Evolutionary conservation across 2,329 filamentous ascomycete genomes (phyloP).

Genomic region (Graphilbum ipis-grandicollis): DNA sequence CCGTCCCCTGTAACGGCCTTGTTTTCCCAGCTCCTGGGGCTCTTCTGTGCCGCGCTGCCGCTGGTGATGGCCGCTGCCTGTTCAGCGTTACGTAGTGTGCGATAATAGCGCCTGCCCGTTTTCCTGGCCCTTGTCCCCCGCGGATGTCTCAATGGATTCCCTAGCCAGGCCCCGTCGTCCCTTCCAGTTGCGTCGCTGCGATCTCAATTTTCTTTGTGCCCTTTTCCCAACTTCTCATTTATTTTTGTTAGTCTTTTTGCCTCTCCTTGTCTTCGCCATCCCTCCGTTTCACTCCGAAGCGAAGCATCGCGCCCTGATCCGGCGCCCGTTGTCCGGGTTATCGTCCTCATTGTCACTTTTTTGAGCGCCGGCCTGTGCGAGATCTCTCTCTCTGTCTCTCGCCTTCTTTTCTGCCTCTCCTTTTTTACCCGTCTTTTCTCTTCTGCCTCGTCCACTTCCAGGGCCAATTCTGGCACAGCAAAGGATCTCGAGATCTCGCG

Average conservation of each 20-base stretch:
- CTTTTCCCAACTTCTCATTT: neutral
- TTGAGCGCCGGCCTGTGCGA: neutral
- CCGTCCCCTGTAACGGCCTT: too few species aligned
- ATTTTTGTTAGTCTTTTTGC: neutral
- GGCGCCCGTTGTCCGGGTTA: neutral
- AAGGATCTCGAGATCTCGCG: constrained; percentile 21
- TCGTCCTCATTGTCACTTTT: neutral
- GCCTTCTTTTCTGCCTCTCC: neutral
- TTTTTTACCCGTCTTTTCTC: neutral
- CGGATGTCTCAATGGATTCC: neutral
- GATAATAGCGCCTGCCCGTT: too few species aligned
- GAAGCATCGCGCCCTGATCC: neutral
- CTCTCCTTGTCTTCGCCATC: neutral
- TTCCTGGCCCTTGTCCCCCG: neutral
- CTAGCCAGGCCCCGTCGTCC: neutral
- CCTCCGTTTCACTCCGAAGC: neutral
- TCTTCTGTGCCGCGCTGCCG: too few species aligned
- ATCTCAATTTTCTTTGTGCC: neutral
- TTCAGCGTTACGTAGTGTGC: too few species aligned
- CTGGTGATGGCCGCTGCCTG: too few species aligned
- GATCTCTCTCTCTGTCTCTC: neutral
- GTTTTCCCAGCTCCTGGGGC: too few species aligned
- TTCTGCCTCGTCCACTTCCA: constrained; percentile 12
- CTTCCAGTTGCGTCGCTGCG: neutral
- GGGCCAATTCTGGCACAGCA: constrained; percentile 34